Percentiles rank a stretch among this genome's conserved stretches.
phyloP scores from a whole-genome alignment of 2,329 filamentous ascomycete genomes.

The Neopestalotiopsis sp. region DNA sequence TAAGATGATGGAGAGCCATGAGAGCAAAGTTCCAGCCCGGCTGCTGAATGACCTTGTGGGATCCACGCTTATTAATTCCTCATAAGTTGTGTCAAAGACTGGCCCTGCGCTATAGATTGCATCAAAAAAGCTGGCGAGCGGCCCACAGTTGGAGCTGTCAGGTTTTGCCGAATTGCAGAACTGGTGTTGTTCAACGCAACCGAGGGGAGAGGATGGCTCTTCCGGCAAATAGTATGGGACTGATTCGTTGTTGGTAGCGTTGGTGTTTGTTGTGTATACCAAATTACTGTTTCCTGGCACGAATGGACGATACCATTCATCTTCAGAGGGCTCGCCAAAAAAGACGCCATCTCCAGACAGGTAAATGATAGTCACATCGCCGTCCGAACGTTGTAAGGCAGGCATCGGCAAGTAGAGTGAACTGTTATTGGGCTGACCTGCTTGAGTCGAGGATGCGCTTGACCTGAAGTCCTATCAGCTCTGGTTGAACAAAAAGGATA shows the following conservation, averaged over 20 bases:
- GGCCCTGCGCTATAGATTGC: not conserved
- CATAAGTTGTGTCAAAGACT: not conserved
- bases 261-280: no score
- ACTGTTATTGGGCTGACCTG: not conserved
- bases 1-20: no score
- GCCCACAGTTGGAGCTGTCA: not conserved
- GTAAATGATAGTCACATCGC: not conserved
- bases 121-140: not conserved
- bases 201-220: slow-evolving; percentile 10
- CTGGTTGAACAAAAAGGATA: no score
- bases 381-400: not conserved
- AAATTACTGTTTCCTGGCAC: not conserved
- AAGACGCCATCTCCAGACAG: not conserved
- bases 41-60: no score
- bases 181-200: slow-evolving; percentile 1
- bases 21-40: no score
- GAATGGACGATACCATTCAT: slow-evolving; percentile 14
- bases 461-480: no score
- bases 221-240: no score
- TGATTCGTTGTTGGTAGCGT: no score
- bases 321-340: not conserved
- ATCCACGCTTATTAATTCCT: no score
- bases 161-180: slow-evolving; percentile 6
- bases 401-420: not conserved
- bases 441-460: no score